Percentiles rank a stretch among this genome's conserved stretches.
Conservation (phyloP, 2,329 filamentous ascomycete genomes). For the Coniochaeta sp. region DNA sequence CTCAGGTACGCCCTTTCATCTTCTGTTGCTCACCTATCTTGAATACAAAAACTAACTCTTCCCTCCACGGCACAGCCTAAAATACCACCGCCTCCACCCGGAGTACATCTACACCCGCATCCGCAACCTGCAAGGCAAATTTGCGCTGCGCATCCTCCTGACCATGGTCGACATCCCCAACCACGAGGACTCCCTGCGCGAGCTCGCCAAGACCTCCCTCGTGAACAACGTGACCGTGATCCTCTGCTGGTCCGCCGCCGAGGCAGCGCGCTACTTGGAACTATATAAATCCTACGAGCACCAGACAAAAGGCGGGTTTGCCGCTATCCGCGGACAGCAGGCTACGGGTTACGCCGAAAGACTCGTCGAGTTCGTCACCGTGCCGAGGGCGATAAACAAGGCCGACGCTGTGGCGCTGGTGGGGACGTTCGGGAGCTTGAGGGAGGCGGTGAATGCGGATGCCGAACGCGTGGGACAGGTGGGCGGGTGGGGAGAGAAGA, state of each 20-base stretch:
- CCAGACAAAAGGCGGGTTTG: constrained; percentile 50
- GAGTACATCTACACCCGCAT: constrained; percentile 98
- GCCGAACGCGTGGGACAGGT: constrained; percentile 79
- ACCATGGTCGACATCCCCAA: constrained; percentile 93
- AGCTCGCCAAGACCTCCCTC: constrained; percentile 85
- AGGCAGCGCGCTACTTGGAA: constrained; percentile 90
- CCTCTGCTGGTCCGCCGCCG: constrained; percentile 88
- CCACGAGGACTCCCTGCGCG: constrained; percentile 82
- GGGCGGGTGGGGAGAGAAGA: constrained; percentile 93
- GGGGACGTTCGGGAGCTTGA: constrained; percentile 83
- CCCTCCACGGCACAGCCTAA: constrained; percentile 52
- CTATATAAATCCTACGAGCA: constrained; percentile 93
- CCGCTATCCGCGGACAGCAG: constrained; percentile 79
- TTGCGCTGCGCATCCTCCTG: constrained; percentile 77
- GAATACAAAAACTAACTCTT: background rate
- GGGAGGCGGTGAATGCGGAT: constrained; percentile 78
- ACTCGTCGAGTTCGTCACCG: constrained; percentile 87
- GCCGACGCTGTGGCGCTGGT: constrained; percentile 88
- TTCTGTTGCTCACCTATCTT: too few species aligned
- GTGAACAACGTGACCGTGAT: constrained; percentile 91
- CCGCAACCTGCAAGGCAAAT: constrained; percentile 74
- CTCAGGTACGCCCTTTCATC: constrained; percentile 43
- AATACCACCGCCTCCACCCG: constrained; percentile 94
- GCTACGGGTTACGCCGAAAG: constrained; percentile 78
- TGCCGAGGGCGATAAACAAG: constrained; percentile 86